Conservation (phyloP, 2,329 filamentous ascomycete genomes). For the Aspergillus brasiliensis region DNA sequence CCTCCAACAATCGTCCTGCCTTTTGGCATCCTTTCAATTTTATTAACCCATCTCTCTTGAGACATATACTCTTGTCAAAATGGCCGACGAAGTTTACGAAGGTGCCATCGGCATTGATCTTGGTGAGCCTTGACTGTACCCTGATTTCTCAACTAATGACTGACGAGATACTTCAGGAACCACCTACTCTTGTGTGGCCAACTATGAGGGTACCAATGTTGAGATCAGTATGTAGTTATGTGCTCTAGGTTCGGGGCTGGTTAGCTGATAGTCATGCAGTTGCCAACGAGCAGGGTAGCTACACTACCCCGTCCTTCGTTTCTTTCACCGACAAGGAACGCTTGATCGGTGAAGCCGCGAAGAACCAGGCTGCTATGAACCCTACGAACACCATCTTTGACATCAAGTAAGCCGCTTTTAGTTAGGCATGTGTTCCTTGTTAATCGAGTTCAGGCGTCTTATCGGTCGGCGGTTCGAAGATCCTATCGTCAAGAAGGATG, state of each 20-base stretch:
- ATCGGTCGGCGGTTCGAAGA: constrained; percentile 96
- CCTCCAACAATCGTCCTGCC: constrained; percentile 14
- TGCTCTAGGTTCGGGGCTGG: not conserved
- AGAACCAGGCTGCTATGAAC: constrained; percentile 99
- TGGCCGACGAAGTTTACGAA: constrained; percentile 98
- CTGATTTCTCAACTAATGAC: constrained; percentile 10
- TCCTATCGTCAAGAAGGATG: constrained; percentile 96
- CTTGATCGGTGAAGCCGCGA: constrained; percentile 98
- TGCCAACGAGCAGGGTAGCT: constrained; percentile 99
- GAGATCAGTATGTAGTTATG: constrained; percentile 76
- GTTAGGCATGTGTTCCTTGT: constrained; percentile 10
- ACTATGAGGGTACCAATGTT: constrained; percentile 98
- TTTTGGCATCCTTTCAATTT: constrained; percentile 11
- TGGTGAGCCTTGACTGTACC: constrained; percentile 62
- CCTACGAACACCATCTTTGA: constrained; percentile 97
- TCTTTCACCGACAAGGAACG: constrained; percentile 99
- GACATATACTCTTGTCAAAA: constrained; percentile 46
- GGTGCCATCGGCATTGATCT: constrained; percentile 99
- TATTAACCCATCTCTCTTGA: constrained; percentile 13
- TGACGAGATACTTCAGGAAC: constrained; percentile 66
- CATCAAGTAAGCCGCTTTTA: constrained; percentile 73
- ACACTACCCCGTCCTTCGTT: constrained; percentile 98
- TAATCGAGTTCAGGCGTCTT: constrained; percentile 69
- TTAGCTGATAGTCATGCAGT: constrained; percentile 50
- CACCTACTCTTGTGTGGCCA: constrained; percentile 99